Evolutionary conservation across 306 rosid genomes (phyloP).

Genomic region (Cucurbita moschata): DNA sequence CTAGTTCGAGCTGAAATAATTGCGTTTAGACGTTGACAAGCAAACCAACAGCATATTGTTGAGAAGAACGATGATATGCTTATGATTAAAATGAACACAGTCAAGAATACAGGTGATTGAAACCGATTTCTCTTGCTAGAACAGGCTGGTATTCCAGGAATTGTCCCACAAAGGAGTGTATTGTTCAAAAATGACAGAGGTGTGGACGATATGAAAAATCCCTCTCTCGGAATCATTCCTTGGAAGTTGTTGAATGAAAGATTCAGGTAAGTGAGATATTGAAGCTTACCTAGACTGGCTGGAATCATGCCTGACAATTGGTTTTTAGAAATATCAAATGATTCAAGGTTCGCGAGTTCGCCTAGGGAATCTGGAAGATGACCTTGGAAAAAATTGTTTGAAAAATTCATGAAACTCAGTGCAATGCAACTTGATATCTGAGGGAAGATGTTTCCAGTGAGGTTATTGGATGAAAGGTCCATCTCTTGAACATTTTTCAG

Average conservation of each 20-base stretch:
- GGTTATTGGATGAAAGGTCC: constrained; percentile 47
- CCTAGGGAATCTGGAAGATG: constrained; percentile 40
- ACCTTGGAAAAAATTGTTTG: constrained; percentile 39
- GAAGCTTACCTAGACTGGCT: constrained; percentile 27
- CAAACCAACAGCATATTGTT: constrained; percentile 30
- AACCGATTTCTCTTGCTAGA: constrained; percentile 16
- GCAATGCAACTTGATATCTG: constrained; percentile 59
- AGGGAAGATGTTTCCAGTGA: constrained; percentile 38
- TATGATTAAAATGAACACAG: constrained; percentile 24
- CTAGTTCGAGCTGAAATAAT: constrained; percentile 19
- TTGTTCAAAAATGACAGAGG: constrained; percentile 32
- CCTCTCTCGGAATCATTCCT: constrained; percentile 48
- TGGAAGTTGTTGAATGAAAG: constrained; percentile 45
- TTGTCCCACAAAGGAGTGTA: constrained; percentile 30
- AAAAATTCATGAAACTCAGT: constrained; percentile 30
- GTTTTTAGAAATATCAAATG: constrained; percentile 42
- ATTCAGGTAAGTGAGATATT: constrained; percentile 28
- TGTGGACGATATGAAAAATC: constrained; percentile 36
- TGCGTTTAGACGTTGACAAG: constrained; percentile 17
- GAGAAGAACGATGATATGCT: constrained; percentile 31
- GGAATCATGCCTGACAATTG: constrained; percentile 43
- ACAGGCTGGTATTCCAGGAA: constrained; percentile 19
- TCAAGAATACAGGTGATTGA: constrained; percentile 15
- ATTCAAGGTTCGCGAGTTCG: constrained; percentile 35
- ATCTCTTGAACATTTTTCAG: constrained; percentile 49